Base-by-base conservation (phyloP, 768 basidiomycete species). In the Cantharellus anzutake region DNA sequence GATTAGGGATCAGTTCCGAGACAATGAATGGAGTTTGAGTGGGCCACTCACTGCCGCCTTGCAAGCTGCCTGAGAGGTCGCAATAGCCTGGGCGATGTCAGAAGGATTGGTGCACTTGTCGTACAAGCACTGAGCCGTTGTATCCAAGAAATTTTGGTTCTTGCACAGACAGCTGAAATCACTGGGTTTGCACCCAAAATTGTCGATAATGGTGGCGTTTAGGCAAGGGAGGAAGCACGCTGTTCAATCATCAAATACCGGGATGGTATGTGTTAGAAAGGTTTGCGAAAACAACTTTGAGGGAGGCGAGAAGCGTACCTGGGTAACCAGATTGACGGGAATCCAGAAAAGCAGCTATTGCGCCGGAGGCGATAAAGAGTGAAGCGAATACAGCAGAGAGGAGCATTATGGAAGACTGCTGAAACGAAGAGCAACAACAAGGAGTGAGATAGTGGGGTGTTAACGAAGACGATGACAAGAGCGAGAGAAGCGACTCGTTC, bases 121-220 rank as follows among this genome's bases (percentile, higher is more conserved):
- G 56, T 67, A 29, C 62, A 83, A 76, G 69, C 83, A 84, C 0
- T 64, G 1, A 42, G 78, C 77, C 53, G 75, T 74, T 20, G 52
- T 55, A 37, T 55, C 52, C 35, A 55, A 37, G 52, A 55, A 55
- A 0, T 11, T 55, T 11, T 64, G 0, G 66, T 70, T 72, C 3
- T 70, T 69, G 75, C 83, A 85, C 39, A 83, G 70, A 64, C 86
- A 88, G 37, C 64, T 63, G 66, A 76, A 71, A 70, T 86, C 79
- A n/a, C 68, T 68, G 2, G 67, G 4, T 11, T 59, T 11, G 71
- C 84, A 87, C 60, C 63, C 64, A 50, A 29, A 29, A 29, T 29
- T 29, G 20, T 71, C 77, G 20, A 71, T 63, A 20, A 11, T 29
- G 51, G 38, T 38, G 5, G 37, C 29, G 38, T 37, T 48, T 41